Evolutionary conservation across 345 rosid genomes (phyloP).

Genomic region (Syzygium aromaticum): DNA sequence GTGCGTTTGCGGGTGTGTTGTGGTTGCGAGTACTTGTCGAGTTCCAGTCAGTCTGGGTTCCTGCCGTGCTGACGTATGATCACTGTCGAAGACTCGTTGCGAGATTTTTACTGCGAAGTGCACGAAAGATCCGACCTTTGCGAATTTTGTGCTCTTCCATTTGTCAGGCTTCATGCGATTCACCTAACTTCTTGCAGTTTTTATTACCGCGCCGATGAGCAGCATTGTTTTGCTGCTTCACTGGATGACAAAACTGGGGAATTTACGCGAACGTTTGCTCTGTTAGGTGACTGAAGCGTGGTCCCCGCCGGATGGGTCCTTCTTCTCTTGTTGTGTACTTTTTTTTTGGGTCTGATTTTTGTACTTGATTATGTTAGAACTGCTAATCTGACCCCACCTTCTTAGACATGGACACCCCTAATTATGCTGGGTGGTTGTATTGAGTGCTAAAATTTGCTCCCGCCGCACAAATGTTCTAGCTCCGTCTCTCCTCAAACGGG

Average conservation of each 20-base stretch:
- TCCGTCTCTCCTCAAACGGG: neutral
- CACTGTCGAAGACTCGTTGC: neutral
- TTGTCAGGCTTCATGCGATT: neutral
- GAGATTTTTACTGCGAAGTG: neutral
- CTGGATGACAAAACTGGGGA: neutral
- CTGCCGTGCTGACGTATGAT: neutral
- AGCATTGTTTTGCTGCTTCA: neutral
- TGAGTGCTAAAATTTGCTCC: neutral
- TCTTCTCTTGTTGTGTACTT: neutral
- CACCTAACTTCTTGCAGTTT: neutral
- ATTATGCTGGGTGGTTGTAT: neutral
- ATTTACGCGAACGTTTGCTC: neutral
- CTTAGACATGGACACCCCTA: neutral
- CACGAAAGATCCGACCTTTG: neutral
- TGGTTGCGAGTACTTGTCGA: neutral
- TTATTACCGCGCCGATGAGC: neutral
- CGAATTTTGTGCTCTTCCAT: neutral
- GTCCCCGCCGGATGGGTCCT: neutral
- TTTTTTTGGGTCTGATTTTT: neutral
- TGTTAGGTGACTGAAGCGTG: neutral
- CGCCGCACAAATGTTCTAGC: neutral
- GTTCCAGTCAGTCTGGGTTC: neutral
- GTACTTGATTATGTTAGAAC: neutral
- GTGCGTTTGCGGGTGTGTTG: neutral
- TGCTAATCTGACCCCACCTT: neutral